phyloP scores from a whole-genome alignment of 1,284 basidiomycete genomes.

The Violaceomyces palustris region DNA sequence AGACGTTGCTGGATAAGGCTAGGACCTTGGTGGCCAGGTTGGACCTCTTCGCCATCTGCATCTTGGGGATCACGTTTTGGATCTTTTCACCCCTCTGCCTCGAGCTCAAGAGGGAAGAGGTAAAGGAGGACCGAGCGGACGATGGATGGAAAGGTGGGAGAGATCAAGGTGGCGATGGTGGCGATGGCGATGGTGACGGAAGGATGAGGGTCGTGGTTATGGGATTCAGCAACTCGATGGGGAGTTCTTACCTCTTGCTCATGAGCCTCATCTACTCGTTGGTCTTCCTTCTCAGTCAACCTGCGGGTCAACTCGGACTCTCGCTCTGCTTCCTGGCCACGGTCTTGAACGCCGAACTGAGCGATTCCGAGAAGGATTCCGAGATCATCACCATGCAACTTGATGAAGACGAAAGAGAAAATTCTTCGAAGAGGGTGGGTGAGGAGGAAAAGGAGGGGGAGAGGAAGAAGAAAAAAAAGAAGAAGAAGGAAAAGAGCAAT shows the following conservation, averaged over 20 bases:
- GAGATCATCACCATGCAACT: conserved; percentile 11
- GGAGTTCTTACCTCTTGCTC: conserved; percentile 78
- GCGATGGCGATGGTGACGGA: conserved; percentile 2
- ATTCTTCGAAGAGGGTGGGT: background rate
- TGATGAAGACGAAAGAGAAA: background rate
- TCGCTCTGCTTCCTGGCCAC: conserved; percentile 61
- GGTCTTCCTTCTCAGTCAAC: conserved; percentile 66
- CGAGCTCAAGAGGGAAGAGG: conserved; percentile 29
- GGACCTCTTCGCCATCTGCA: conserved; percentile 16
- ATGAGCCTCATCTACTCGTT: conserved; percentile 65
- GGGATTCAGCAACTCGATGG: conserved; percentile 85
- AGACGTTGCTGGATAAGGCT: conserved; percentile 11
- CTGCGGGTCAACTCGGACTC: conserved; percentile 75
- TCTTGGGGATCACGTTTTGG: conserved; percentile 34
- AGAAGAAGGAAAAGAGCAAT: too few relatives aligned
- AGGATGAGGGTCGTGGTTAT: conserved; percentile 61
- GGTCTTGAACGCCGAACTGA: conserved; percentile 33
- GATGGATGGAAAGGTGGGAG: too few relatives aligned
- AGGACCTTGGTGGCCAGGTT: conserved; percentile 26
- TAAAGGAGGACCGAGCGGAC: too few relatives aligned
- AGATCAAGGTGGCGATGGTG: too few relatives aligned
- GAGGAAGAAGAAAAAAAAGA: too few relatives aligned
- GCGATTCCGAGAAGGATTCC: conserved; percentile 38
- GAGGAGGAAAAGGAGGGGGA: too few relatives aligned
- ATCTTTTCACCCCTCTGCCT: conserved; percentile 42